Evolutionary conservation across 2,329 filamentous ascomycete species (phyloP), one percentile per base, ranked within the genome.

Genomic region (Penicillium sp.): DNA sequence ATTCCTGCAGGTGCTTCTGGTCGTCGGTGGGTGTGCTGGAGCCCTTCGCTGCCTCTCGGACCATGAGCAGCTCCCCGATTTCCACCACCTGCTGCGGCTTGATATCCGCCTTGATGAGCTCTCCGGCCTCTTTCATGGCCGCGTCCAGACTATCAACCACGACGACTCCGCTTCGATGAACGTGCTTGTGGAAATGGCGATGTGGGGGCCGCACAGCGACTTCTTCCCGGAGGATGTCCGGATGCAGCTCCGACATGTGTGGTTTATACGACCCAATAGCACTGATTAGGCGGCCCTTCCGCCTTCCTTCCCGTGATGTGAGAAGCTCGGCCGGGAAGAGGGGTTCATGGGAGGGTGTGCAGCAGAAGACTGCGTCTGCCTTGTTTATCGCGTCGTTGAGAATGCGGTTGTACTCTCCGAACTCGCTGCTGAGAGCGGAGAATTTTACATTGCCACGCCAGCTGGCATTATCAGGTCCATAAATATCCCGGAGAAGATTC

Each of bases 321-420:
- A 97, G 82, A 64, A 91, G 88, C 11, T 84, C 78, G 0, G 84
- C 82, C 0, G 93, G 90, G 72, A 97, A 98, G 1, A 97, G 80
- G 1, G 91, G 90, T 38, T 85, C 81, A 0, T 83, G 85, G 1
- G 88, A 90, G 0, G 93, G 92, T 1, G 93, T 97, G 67, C 92
- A 96, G 79, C 92, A 94, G 79, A 96, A 95, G 44, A 98, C 90
- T 9, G 91, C 90, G 70, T 95, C 91, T 0, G 91, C 87, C 8
- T 86, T 86, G 44, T 75, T 74, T 17, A 97, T 82, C 54, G 92
- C 86, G 44, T 90, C 86, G 70, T 90, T 89, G 41, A 93, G 77
- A 21, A 95, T 80, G 1, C 91, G 81, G 2, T 81, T 76, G 70
- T 88, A 89, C 67, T 89, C 93, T 60, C 85, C 87, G 67, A 94